Evolutionary conservation across 2,329 filamentous ascomycete genomes (phyloP), one percentile per base, ranked within the genome.

Genomic region (Penicillium sp.): DNA sequence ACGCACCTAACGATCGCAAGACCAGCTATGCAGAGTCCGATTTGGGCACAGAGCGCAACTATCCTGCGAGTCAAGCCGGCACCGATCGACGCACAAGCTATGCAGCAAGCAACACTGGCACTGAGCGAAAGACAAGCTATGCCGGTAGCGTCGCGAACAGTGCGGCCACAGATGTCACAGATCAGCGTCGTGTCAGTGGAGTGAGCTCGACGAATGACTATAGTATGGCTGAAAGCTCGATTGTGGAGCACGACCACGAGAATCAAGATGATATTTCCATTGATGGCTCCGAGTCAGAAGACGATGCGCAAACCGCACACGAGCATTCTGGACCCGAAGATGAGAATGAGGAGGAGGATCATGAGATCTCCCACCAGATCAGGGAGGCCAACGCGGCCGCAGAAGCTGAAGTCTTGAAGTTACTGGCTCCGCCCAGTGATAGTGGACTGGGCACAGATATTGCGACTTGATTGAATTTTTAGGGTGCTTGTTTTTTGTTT

Each of bases 1-100:
- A 45, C 29, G 29, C 46, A 8, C 28, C 35, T 18, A 46, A 67
- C 27, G 29, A 50, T 7, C 47, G 47, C 19, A 40, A 36, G 13
- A 40, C 41, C 8, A 50, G 47, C 35, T 50, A 35, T 14, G 34
- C 46, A 43, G 39, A 25, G 38, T 43, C 40, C 1, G 19, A 43
- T 5, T 11, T 36, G 28, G 39, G 19, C 9, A 38, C 39, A n/a
- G 39, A 44, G 27, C 27, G 18, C 12, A 69, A 68, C 38, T 70
- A 65, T 50, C 56, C 66, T 27, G 73, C 72, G 16, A 83, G 78
- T 59, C 82, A 86, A 31, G 58, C 68, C 12, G 70, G 66, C 16
- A 75, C 74, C 1, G 72, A 76, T 52, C 64, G 74, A 37, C 62
- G 71, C 34, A 70, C 71, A 5, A 75, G 72, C 59, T 75, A 73